Evolutionary conservation across 2,329 filamentous ascomycete species (phyloP).

Genomic region (Westerdykella ornata): DNA sequence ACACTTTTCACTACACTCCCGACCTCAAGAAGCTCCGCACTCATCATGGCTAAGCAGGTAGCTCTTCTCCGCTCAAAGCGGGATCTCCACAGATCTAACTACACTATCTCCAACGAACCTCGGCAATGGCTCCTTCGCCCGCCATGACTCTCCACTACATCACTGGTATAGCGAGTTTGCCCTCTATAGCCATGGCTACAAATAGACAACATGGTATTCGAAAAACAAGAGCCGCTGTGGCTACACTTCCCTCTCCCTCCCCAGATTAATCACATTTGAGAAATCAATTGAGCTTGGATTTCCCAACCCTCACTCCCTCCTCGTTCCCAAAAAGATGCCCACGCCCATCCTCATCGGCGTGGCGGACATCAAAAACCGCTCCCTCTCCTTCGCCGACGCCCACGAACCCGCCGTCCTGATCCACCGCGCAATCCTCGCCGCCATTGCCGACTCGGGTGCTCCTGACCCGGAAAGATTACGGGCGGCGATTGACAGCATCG

Average conservation of each 20-base stretch:
- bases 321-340: background rate
- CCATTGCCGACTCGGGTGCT: conserved; percentile 47
- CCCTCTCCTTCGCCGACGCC: conserved; percentile 46
- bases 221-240: background rate
- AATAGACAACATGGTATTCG: background rate
- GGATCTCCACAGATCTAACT: too few species aligned
- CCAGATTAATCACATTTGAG: background rate
- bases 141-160: background rate
- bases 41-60: too few species aligned
- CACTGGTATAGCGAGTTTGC: background rate
- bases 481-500: conserved; percentile 50
- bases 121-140: background rate
- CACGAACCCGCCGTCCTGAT: conserved; percentile 56
- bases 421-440: conserved; percentile 48
- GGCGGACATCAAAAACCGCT: conserved; percentile 55
- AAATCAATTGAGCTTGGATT: background rate
- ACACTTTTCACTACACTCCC: too few species aligned
- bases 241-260: too few species aligned
- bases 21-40: too few species aligned
- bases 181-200: too few species aligned
- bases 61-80: too few species aligned
- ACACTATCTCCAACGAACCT: background rate
- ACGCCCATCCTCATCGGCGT: conserved; percentile 56
- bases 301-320: background rate
- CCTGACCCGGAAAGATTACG: conserved; percentile 34